Evolutionary conservation across 495 filamentous ascomycete genomes (phyloP), one percentile per base, ranked within the genome.

Genomic region (Cercophora scortea): DNA sequence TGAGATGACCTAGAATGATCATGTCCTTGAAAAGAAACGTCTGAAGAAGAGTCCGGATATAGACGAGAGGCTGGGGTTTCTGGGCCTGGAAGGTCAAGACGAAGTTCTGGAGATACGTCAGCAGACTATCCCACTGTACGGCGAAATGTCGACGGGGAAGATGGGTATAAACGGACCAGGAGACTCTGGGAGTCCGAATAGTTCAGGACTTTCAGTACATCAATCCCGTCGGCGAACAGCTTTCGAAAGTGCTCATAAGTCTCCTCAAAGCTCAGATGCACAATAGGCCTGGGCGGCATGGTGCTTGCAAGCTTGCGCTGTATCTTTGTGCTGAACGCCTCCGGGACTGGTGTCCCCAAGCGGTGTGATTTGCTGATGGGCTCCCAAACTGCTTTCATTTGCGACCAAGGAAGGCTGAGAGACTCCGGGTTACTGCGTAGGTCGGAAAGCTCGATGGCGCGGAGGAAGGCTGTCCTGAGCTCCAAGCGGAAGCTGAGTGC

Each of bases 301-400:
- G 88, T 96, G 60, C 89, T 96, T 8, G 93, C 89, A 6, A 98
- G 71, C 54, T 82, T 85, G 11, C 94, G 80, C 62, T 98, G 93
- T 10, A 97, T 78, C 66, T 94, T 96, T 34, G 83, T 79, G 59
- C 90, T 96, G 66, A 96, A 97, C 2, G 93, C 80, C 38, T 84
- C 82, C 11, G 82, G 75, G 3, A 93, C 83, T 2, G 79, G 68
- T 54, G 75, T 84, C 4, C 82, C 88, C n/a, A 90, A 61, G 0
- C 65, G 53, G 15, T 80, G 74, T 0, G 85, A 81, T 39, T 77
- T 69, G 46, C 75, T 67, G 53, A 93, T 69, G 17, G 64, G 49
- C 42, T 70, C 66, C 32, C 87, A 62, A 5, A 77, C 56, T 1
- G 58, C 64, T 47, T 68, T 66, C 62, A 78, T 70, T 54, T 72